Conservation (phyloP, 768 basidiomycete species). For the Leccinellum rugosiceps region DNA sequence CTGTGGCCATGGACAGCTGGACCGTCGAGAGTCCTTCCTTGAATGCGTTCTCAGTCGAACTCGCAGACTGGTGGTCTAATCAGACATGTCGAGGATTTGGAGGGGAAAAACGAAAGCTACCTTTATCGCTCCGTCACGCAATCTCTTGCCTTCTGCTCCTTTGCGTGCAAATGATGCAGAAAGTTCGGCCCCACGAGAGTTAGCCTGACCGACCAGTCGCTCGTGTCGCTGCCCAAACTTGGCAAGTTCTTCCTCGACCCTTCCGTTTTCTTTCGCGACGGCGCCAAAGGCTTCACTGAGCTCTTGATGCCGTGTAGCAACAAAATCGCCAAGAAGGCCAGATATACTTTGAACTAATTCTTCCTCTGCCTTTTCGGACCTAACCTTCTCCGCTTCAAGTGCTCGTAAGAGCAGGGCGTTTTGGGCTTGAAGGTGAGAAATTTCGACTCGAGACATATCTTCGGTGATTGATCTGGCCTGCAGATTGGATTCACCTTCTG, state of each 20-base stretch:
- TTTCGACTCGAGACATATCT: conserved; percentile 48
- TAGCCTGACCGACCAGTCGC: conserved; percentile 40
- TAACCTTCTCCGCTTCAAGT: conserved; percentile 63
- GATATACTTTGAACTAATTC: conserved; percentile 77
- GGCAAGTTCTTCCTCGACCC: conserved; percentile 49
- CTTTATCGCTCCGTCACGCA: conserved; percentile 58
- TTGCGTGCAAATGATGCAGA: conserved; percentile 41
- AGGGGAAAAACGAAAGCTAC: conserved; percentile 32
- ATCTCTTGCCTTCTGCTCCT: conserved; percentile 49
- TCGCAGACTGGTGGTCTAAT: conserved; percentile 38
- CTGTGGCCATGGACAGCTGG: conserved; percentile 42
- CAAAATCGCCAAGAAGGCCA: conserved; percentile 66
- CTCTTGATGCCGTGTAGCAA: conserved; percentile 62
- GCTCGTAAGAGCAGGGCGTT: conserved; percentile 61
- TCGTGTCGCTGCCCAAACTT: conserved; percentile 49
- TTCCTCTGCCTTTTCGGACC: conserved; percentile 64
- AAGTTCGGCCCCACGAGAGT: conserved; percentile 42
- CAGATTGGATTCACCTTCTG: conserved; percentile 49
- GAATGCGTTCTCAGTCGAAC: conserved; percentile 38
- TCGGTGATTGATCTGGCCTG: conserved; percentile 50
- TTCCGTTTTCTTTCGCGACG: conserved; percentile 53
- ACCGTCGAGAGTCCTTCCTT: conserved; percentile 43
- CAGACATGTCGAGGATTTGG: conserved; percentile 3
- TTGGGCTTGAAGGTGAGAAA: conserved; percentile 62
- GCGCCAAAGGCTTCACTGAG: conserved; percentile 55